phyloP scores from a whole-genome alignment of 371 early-diverging fungal genomes.

The Mucor piriformis region DNA sequence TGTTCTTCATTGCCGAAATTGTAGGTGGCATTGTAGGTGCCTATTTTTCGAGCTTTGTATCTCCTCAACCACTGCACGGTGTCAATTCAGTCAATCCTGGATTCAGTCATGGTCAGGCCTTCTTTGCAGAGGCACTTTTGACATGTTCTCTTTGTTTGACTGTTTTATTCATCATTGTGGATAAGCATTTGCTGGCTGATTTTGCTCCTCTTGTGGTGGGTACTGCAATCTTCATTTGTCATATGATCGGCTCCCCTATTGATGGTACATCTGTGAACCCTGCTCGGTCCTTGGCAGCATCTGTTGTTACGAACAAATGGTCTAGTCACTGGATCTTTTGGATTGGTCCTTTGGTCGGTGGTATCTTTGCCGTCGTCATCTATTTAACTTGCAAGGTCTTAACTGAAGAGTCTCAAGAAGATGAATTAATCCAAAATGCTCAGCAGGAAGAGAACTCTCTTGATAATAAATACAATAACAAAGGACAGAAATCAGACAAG shows the following conservation, averaged over 20 bases:
- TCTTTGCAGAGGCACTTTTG: conserved; percentile 54
- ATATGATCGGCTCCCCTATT: conserved; percentile 47
- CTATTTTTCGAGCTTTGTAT: conserved; percentile 39
- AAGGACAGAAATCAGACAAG: neutral
- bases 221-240: conserved; percentile 50
- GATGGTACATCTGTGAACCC: conserved; percentile 64
- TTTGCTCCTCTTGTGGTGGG: conserved; percentile 59
- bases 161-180: conserved; percentile 50
- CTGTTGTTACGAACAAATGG: conserved; percentile 55
- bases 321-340: conserved; percentile 61
- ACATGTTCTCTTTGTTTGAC: conserved; percentile 50
- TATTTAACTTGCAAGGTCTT: conserved; percentile 13
- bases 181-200: conserved; percentile 43
- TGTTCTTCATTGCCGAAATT: conserved; percentile 56
- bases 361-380: conserved; percentile 20
- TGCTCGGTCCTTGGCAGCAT: conserved; percentile 62
- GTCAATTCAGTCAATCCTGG: conserved; percentile 41
- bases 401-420: conserved; percentile 15
- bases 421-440: conserved; percentile 8
- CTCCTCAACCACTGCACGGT: conserved; percentile 34
- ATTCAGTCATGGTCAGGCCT: conserved; percentile 42
- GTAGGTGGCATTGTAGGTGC: conserved; percentile 62
- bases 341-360: conserved; percentile 44
- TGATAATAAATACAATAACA: neutral
- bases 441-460: neutral